phyloP scores from a whole-genome alignment of 306 rosid species.

The Vachellia pachyceras region DNA sequence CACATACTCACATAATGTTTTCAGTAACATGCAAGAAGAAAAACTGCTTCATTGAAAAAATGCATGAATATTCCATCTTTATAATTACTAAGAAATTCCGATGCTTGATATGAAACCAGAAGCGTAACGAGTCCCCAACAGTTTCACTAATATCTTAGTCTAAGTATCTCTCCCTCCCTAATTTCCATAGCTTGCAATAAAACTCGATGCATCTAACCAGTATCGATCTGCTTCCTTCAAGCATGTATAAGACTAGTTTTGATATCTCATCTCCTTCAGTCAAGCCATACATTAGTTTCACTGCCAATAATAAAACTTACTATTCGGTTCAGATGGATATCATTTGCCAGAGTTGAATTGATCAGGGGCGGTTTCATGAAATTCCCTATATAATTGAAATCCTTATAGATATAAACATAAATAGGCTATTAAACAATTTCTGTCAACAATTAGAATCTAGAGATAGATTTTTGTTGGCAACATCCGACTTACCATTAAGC shows the following conservation, averaged over 20 bases:
- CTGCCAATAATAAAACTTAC: not conserved
- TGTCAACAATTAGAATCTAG: slow-evolving; percentile 6
- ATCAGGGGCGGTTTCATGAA: slow-evolving; percentile 19
- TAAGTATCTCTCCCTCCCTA: not conserved
- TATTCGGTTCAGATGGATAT: not conserved
- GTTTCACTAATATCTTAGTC: not conserved
- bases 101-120: not conserved
- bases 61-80: not conserved
- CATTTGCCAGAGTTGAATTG: slow-evolving; percentile 8
- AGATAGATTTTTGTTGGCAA: slow-evolving; percentile 13
- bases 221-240: not conserved
- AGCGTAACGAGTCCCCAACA: not conserved
- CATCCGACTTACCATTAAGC: slow-evolving; percentile 70
- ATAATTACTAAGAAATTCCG: not conserved
- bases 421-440: not conserved
- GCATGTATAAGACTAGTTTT: not conserved
- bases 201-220: not conserved
- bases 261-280: not conserved
- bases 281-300: not conserved
- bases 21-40: not conserved
- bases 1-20: not conserved
- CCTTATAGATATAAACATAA: not conserved
- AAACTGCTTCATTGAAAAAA: not conserved
- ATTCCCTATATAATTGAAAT: not conserved
- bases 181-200: not conserved